These are phyloP conservation scores for Oryza officinalis DNA, from an alignment of 176 grass and related monocot species.

Conservation along the genomic window DNA sequence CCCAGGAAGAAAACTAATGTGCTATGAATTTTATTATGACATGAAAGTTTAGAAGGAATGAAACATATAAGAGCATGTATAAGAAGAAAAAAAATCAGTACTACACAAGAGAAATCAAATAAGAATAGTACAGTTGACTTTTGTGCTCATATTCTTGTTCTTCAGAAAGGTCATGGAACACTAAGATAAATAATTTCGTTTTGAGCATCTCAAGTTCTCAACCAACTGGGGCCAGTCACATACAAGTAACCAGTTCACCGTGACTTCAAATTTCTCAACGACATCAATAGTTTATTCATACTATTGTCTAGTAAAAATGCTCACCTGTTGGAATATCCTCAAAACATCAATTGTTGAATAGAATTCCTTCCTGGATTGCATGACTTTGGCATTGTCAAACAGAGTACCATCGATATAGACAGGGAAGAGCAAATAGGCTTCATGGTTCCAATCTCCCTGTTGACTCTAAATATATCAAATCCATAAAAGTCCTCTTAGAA, in stretches of 20 bases:
- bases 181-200: slow-evolving; percentile 17
- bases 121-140: neutral
- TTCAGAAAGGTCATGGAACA: neutral
- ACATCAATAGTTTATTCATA: neutral
- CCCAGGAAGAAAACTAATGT: neutral
- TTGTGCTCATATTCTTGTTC: slow-evolving; percentile 3
- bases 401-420: slow-evolving; percentile 92
- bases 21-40: neutral
- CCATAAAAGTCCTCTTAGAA: slow-evolving; percentile 29
- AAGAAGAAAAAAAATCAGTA: neutral
- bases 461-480: slow-evolving; percentile 58
- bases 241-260: neutral
- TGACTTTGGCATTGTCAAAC: slow-evolving; percentile 71
- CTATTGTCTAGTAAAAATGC: slow-evolving; percentile 6
- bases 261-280: neutral
- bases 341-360: slow-evolving; percentile 63
- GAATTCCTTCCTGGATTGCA: slow-evolving; percentile 85
- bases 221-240: neutral
- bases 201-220: neutral
- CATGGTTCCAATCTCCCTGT: slow-evolving; percentile 81
- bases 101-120: slow-evolving; percentile 7
- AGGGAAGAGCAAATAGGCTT: slow-evolving; percentile 93
- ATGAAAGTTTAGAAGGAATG: neutral
- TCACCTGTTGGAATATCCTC: slow-evolving; percentile 77
- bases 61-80: neutral